Base-by-base conservation (phyloP, 495 filamentous ascomycete species). In the Lasiosphaeria miniovina region DNA sequence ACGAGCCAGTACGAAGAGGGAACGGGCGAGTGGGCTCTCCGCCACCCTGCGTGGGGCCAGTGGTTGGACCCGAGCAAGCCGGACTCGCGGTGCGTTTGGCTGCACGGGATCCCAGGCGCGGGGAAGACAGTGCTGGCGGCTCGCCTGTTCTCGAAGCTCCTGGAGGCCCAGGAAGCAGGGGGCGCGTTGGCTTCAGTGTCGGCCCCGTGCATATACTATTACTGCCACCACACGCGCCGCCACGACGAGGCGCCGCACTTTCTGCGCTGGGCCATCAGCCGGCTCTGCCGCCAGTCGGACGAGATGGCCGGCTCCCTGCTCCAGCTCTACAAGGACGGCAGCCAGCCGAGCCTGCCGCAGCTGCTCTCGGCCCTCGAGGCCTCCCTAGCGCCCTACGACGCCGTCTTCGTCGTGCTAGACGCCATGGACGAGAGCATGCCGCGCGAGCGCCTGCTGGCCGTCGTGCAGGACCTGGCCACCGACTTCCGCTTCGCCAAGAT, bases 41-140 rank as follows among this genome's bases (percentile, higher is more conserved):
- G 55, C 0, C 34, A 45, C 4, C 32, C 45, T 0, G 60, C 65
- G 36, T 71, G 68, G 68, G 50, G 52, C 0, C 17, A 10, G 36
- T 72, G 68, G 70, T 15, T 71, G 5, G 56, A 33, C 3, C 48
- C 7, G 10, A 11, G 45, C 46, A 36, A 50, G 10, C n/a, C n/a
- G n/a, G n/a, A n/a, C n/a, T 34, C 49, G 14, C 65, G 68, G 1
- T 69, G 67, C 34, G 50, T 76, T 12, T 75, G 72, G 72, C 64
- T 77, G 6, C 63, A 69, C 52, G 73, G 74, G 5, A 74, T 76
- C 34, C 74, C 75, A 7, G 75, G 75, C 1, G 65, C 68, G 17
- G 74, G 75, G 8, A 78, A 78, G 55, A 74, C 74, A 12, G 64
- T 78, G 8, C 61, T 77, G 1, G 64, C 68, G 10, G n/a, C n/a